Evolutionary conservation across 257 asterid species (phyloP).

Genomic region (Eustoma russellianum): DNA sequence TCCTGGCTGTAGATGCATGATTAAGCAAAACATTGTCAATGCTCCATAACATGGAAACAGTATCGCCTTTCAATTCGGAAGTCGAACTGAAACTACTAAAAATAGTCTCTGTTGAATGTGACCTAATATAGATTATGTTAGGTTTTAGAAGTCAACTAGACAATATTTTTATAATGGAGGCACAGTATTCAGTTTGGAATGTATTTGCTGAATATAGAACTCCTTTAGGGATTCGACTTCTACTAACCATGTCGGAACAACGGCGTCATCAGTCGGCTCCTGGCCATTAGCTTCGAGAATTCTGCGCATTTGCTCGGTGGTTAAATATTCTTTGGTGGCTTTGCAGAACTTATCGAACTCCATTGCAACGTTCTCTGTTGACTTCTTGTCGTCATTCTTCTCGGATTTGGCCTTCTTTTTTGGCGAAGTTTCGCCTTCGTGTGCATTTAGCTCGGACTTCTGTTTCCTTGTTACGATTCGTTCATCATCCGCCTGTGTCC

Average conservation of each 20-base stretch:
- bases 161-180: too few species aligned
- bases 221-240: neutral
- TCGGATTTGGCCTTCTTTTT: slow-evolving; percentile 57
- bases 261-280: slow-evolving; percentile 50
- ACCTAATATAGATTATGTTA: too few species aligned
- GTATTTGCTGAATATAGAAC: too few species aligned
- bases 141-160: too few species aligned
- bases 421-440: slow-evolving; percentile 32
- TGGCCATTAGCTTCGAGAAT: slow-evolving; percentile 65
- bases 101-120: too few species aligned
- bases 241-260: slow-evolving; percentile 74
- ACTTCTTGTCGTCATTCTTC: slow-evolving; percentile 16
- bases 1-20: slow-evolving; percentile 50
- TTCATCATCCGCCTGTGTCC: slow-evolving; percentile 38
- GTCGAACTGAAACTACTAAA: too few species aligned
- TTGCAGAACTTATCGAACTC: slow-evolving; percentile 63
- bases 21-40: too few species aligned
- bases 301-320: slow-evolving; percentile 66
- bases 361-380: slow-evolving; percentile 28
- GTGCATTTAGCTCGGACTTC: slow-evolving; percentile 43
- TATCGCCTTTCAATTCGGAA: too few species aligned
- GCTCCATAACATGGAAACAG: too few species aligned
- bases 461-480: slow-evolving; percentile 61
- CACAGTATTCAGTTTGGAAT: too few species aligned
- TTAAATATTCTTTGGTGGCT: slow-evolving; percentile 46